Evolutionary conservation across 768 basidiomycete species (phyloP).

Genomic region (Suillus cothurnatus): DNA sequence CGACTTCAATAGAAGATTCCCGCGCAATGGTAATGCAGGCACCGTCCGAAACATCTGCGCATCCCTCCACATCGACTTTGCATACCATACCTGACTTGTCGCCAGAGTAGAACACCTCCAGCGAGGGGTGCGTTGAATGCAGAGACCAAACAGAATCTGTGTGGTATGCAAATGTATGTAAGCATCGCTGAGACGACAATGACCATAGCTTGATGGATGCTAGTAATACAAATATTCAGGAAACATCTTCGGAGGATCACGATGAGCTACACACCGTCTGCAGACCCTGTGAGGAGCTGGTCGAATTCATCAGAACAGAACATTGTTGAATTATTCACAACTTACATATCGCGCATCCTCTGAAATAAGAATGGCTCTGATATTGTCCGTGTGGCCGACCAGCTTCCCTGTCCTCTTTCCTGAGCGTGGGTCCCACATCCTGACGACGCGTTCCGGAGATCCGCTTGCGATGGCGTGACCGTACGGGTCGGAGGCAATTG

Average conservation of each 20-base stretch:
- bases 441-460: conserved; percentile 86
- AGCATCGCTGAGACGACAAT: conserved; percentile 78
- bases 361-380: conserved; percentile 84
- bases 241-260: background rate
- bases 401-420: conserved; percentile 83
- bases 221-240: conserved; percentile 22
- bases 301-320: background rate
- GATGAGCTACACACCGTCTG: conserved; percentile 51
- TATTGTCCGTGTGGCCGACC: conserved; percentile 97
- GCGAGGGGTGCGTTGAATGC: conserved; percentile 81
- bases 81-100: conserved; percentile 90
- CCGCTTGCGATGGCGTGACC: conserved; percentile 87
- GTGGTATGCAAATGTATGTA: conserved; percentile 97
- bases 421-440: conserved; percentile 91
- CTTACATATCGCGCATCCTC: conserved; percentile 91
- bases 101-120: conserved; percentile 93
- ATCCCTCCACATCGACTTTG: conserved; percentile 87
- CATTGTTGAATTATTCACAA: conserved; percentile 10
- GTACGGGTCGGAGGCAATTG: conserved; percentile 74
- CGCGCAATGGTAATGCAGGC: conserved; percentile 86
- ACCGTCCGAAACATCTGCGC: conserved; percentile 80
- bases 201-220: conserved; percentile 96
- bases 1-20: conserved; percentile 47
- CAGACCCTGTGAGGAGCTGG: conserved; percentile 82
- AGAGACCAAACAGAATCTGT: conserved; percentile 95